phyloP scores from a whole-genome alignment of 1,284 basidiomycete genomes.

The Boletus albobrunnescens region DNA sequence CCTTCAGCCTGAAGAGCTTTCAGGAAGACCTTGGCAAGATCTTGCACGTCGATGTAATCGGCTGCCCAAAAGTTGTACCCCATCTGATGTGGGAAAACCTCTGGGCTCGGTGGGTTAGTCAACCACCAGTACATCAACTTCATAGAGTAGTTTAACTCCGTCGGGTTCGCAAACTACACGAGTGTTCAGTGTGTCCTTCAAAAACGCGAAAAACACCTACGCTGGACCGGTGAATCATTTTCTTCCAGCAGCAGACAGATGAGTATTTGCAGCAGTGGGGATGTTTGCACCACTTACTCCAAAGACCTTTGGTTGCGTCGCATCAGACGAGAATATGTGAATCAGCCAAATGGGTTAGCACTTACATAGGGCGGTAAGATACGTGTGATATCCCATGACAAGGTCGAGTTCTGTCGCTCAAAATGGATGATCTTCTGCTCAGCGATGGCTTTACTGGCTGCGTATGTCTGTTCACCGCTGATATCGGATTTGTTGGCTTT shows the following conservation, averaged over 20 bases:
- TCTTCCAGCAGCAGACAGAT: neutral
- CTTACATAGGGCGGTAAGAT: conserved; percentile 3
- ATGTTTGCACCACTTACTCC: neutral
- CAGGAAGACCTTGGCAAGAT: neutral
- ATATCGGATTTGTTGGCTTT: neutral
- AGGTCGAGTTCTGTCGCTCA: neutral
- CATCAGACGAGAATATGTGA: neutral
- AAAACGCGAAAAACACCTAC: neutral
- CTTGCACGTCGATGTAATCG: conserved; percentile 3
- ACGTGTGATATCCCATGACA: conserved; percentile 3
- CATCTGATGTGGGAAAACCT: conserved; percentile 1
- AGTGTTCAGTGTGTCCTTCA: neutral
- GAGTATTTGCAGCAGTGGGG: neutral
- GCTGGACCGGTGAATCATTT: conserved; percentile 2
- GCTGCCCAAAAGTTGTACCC: conserved; percentile 4
- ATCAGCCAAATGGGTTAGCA: neutral
- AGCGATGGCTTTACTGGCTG: conserved; percentile 1
- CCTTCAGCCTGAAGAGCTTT: neutral
- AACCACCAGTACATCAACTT: conserved; percentile 3
- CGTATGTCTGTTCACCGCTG: conserved; percentile 1
- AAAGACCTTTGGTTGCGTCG: neutral
- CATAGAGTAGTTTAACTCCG: conserved; percentile 1
- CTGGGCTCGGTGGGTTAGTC: conserved; percentile 1
- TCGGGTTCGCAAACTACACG: neutral
- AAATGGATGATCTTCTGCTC: conserved; percentile 1